Evolutionary conservation across 768 basidiomycete genomes (phyloP).

Genomic region (Boletus subcaerulescens): DNA sequence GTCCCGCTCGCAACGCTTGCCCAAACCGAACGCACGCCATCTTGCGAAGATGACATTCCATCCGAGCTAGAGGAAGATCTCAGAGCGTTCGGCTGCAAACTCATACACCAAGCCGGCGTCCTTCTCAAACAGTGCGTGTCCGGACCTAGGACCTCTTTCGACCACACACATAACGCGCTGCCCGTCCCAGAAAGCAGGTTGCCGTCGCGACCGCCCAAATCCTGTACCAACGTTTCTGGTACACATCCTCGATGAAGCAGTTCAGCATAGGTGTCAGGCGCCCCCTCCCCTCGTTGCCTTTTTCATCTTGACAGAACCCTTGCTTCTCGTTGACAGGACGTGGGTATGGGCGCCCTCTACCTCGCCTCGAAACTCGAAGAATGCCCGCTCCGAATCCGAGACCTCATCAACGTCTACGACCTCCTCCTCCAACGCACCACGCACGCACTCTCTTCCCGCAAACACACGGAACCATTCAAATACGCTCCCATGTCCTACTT

Average conservation of each 20-base stretch:
- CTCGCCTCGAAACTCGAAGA: slow-evolving; percentile 91
- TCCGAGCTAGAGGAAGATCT: slow-evolving; percentile 82
- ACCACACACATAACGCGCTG: slow-evolving; percentile 5
- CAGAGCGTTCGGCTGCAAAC: slow-evolving; percentile 85
- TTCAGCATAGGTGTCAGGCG: slow-evolving; percentile 84
- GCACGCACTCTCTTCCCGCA: slow-evolving; percentile 41
- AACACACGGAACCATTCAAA: slow-evolving; percentile 42
- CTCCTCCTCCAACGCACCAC: slow-evolving; percentile 74
- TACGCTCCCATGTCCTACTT: slow-evolving; percentile 90
- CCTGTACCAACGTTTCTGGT: slow-evolving; percentile 96
- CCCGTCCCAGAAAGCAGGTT: slow-evolving; percentile 75
- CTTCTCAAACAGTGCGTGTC: slow-evolving; percentile 79
- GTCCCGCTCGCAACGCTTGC: slow-evolving; percentile 81
- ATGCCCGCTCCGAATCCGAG: slow-evolving; percentile 86
- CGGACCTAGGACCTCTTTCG: neutral
- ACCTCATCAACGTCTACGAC: slow-evolving; percentile 93
- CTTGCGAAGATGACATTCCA: slow-evolving; percentile 78
- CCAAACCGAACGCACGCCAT: slow-evolving; percentile 80
- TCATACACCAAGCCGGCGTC: slow-evolving; percentile 93
- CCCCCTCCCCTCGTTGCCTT: slow-evolving; percentile 10
- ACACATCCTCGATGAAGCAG: slow-evolving; percentile 89
- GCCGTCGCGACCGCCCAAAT: slow-evolving; percentile 97
- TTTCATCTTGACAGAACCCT: slow-evolving; percentile 8
- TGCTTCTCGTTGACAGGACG: slow-evolving; percentile 50
- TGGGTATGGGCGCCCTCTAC: slow-evolving; percentile 85